phyloP scores from a whole-genome alignment of 768 basidiomycete species.

The Xanthoconium stramineum region DNA sequence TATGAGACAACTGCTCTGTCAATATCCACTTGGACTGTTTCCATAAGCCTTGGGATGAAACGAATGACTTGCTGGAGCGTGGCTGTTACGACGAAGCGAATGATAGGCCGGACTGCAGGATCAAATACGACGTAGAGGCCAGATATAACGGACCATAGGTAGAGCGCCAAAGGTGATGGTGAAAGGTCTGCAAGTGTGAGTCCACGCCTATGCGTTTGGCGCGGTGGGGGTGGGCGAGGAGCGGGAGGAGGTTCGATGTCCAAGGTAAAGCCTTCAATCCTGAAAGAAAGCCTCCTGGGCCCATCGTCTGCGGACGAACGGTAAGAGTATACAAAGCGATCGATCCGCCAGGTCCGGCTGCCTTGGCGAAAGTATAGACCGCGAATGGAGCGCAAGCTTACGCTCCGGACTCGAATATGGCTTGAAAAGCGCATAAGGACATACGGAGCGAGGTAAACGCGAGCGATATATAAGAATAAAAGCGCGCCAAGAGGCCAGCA shows the following conservation, averaged over 20 bases:
- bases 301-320: constrained; percentile 44
- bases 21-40: constrained; percentile 65
- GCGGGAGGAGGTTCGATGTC: constrained; percentile 36
- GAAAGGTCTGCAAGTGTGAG: constrained; percentile 41
- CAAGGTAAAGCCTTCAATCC: constrained; percentile 58
- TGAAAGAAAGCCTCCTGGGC: constrained; percentile 57
- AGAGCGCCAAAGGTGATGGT: constrained; percentile 35
- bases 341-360: constrained; percentile 53
- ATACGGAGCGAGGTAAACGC: constrained; percentile 67
- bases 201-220: constrained; percentile 34
- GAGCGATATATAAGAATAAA: constrained; percentile 54
- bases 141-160: constrained; percentile 32
- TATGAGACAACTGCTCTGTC: constrained; percentile 52
- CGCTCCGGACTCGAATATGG: constrained; percentile 64
- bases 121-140: constrained; percentile 46
- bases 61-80: constrained; percentile 57
- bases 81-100: constrained; percentile 53
- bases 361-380: constrained; percentile 67
- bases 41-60: constrained; percentile 65
- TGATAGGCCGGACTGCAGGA: constrained; percentile 58
- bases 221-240: constrained; percentile 17
- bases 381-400: constrained; percentile 75
- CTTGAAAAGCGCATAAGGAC: constrained; percentile 55
- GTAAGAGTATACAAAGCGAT: constrained; percentile 63
- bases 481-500: constrained; percentile 51